Evolutionary conservation across 352 stramenopile species (phyloP), one percentile per base, ranked within the genome.

Genomic region (Pythium insidiosum): DNA sequence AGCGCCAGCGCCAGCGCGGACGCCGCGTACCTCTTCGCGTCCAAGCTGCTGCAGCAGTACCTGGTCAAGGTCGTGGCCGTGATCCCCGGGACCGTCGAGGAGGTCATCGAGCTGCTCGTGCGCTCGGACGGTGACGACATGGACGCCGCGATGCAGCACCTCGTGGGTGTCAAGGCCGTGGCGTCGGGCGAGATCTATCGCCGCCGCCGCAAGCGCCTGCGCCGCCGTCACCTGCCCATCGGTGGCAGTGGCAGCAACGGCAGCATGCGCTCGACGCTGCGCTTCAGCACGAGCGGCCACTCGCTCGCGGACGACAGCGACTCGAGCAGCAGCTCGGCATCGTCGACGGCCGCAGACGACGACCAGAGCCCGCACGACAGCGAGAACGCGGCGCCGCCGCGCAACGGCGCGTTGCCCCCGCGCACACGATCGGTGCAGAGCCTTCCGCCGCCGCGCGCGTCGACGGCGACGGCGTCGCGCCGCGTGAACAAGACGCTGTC

Each of bases 11-110:
- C n/a, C n/a, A n/a, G n/a, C n/a, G n/a, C n/a, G n/a, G n/a, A n/a
- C n/a, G n/a, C n/a, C 25, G 36, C 18, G 7, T 50, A 77, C 35
- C 44, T 70, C 35, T 79, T 68, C 39, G 51, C 58, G 15, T 82
- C 68, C 7, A 78, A 81, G 51, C 58, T 79, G 31, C 47, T 87
- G 43, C 74, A 87, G 58, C 70, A 86, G 34, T 89, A 86, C 44
- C 59, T 87, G 20, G 73, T 87, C 22, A 86, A 86, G 41, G 73
- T 67, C 54, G 61, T 78, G 12, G 67, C 66, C 26, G 38, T 80
- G n/a, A 35, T 89, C 28, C 65, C 77, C 0, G 77, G 74, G n/a
- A 63, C 71, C 1, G 50, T 84, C 16, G 51, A 67, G n/a, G 77
- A 89, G 45, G 66, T 86, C 15, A 58, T 87, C 16, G 70, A 86